Base-by-base conservation (phyloP, 2,329 filamentous ascomycete genomes). In the Emmonsia crescens region DNA sequence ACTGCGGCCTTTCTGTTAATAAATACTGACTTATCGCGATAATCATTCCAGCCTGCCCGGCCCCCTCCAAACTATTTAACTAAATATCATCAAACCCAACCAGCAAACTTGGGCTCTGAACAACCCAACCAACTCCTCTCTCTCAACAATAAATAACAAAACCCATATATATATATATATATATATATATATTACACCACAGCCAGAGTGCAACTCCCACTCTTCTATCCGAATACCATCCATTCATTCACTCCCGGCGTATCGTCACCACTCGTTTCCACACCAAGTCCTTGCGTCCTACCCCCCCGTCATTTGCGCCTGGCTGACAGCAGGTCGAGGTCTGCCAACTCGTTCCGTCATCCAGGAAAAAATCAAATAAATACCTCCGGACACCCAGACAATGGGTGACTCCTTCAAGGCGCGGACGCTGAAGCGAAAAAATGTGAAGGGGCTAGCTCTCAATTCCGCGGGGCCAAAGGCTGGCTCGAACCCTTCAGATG, bases 341-440 rank as follows among this genome's bases (percentile, higher is more conserved):
- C 33, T 57, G 29, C 44, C 57, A 48, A 29, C 52, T 48, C 61
- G 42, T 64, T 69, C 59, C 65, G 33, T 12, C 10, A 19, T 33
- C 31, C 38, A 16, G 27, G 21, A 9, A 19, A n/a, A 48, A 27
- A 48, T 24, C 9, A 48, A 51, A 29, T 19, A n/a, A 31, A 31
- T 21, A 31, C 36, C 55, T 14, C 55, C 10, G 33, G 19, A 19
- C 38, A 27, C 55, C 69, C 62, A 62, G 65, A 62, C 67, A 66
- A 85, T 85, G 81, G 79, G 81, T 66, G 83, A 86, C 72, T 76
- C 78, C 60, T 85, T 87, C 76, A 82, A 85, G 74, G 79, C 82
- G 62, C 80, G 83, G 73, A 95, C 94, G 64, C 89, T 99, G 87
- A 97, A 96, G 86, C 88, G 93, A 82, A 96, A 97, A 85, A 99